phyloP scores from a whole-genome alignment of 1,284 basidiomycete genomes.

The Puccinia novopanici region DNA sequence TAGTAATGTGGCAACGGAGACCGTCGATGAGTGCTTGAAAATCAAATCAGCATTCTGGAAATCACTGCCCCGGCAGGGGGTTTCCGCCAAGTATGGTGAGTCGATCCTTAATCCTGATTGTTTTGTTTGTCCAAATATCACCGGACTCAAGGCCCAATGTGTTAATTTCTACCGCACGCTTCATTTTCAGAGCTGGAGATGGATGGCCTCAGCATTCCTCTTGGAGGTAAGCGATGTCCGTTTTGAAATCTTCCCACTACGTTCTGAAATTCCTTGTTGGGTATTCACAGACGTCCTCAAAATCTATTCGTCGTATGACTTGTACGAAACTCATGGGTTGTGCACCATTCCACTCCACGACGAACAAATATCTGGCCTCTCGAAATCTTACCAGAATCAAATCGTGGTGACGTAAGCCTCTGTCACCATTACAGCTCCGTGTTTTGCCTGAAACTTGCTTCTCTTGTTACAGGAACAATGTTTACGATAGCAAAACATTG shows the following conservation, averaged over 20 bases:
- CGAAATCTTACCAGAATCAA: conserved; percentile 73
- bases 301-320: conserved; percentile 74
- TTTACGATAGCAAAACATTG: conserved; percentile 66
- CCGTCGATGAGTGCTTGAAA: conserved; percentile 79
- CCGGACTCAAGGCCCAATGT: neutral
- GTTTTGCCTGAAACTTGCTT: neutral
- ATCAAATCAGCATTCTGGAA: conserved; percentile 91
- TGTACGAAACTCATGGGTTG: conserved; percentile 73
- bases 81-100: conserved; percentile 41
- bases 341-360: conserved; percentile 76
- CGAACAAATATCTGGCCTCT: conserved; percentile 62
- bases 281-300: conserved; percentile 70
- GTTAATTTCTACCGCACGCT: neutral
- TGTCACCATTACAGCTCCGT: conserved; percentile 25
- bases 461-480: conserved; percentile 65
- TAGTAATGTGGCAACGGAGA: conserved; percentile 76
- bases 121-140: conserved; percentile 8
- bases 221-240: conserved; percentile 46
- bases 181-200: conserved; percentile 52
- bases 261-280: neutral
- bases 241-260: neutral
- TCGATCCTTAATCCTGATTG: conserved; percentile 51
- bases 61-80: conserved; percentile 68
- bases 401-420: conserved; percentile 76
- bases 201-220: conserved; percentile 54